phyloP scores from a whole-genome alignment of 495 filamentous ascomycete genomes.

The Penicillium riverlandense region DNA sequence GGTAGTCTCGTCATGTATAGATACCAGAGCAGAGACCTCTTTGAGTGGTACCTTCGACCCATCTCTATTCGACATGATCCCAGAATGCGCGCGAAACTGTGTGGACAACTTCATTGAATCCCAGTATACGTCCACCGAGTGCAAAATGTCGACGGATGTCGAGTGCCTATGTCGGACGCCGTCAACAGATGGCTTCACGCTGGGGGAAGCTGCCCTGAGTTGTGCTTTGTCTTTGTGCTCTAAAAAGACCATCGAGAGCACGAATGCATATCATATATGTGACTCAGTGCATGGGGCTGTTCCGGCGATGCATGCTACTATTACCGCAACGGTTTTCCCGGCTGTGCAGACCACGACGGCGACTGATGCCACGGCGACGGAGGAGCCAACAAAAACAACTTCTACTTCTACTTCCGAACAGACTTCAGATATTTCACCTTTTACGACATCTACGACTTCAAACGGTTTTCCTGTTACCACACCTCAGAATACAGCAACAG shows the following conservation, averaged over 20 bases:
- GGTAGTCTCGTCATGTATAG: conserved; percentile 10
- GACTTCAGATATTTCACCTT: background rate
- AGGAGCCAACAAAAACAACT: conserved; percentile 2
- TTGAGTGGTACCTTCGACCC: conserved; percentile 8
- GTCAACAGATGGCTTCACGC: conserved; percentile 55
- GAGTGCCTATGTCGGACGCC: conserved; percentile 55
- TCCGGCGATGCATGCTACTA: conserved; percentile 50
- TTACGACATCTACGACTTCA: background rate
- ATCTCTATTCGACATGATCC: conserved; percentile 38
- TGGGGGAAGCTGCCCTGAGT: conserved; percentile 61
- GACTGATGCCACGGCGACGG: conserved; percentile 1
- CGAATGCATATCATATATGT: conserved; percentile 53
- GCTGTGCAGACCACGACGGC: conserved; percentile 20
- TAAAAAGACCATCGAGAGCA: conserved; percentile 11
- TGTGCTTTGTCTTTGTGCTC: conserved; percentile 49
- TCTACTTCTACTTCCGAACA: background rate
- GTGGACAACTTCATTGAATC: conserved; percentile 52
- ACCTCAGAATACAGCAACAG: background rate
- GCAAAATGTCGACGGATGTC: conserved; percentile 44
- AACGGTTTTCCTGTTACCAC: too few relatives aligned
- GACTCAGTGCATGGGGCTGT: conserved; percentile 42
- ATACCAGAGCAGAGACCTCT: conserved; percentile 2
- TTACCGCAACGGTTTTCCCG: conserved; percentile 50
- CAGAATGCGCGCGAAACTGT: conserved; percentile 58
- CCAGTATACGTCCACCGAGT: conserved; percentile 42